A percentile compares a stretch with the other conserved stretches of the same genome.
Conservation (phyloP, 805 yeast genomes). For the Cyberlindnera xishuangbannaensis region DNA sequence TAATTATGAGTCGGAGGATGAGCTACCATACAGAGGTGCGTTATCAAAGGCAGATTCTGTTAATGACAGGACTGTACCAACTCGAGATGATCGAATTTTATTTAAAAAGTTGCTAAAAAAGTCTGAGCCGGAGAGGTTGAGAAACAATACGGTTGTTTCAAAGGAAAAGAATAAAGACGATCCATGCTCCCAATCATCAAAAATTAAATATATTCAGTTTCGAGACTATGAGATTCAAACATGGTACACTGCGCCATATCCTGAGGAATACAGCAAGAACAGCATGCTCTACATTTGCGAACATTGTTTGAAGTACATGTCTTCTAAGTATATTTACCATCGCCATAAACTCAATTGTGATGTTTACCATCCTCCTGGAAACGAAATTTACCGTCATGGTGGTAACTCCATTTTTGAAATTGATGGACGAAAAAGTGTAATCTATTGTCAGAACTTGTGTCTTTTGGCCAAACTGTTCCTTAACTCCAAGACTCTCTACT, state of each 20-base stretch:
- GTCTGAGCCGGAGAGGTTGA: slow-evolving; percentile 34
- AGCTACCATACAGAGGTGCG: slow-evolving; percentile 65
- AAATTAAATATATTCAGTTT: slow-evolving; percentile 53
- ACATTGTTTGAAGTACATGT: slow-evolving; percentile 74
- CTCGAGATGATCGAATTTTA: slow-evolving; percentile 38
- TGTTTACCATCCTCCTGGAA: slow-evolving; percentile 77
- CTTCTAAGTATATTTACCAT: slow-evolving; percentile 55
- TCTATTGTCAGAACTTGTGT: slow-evolving; percentile 87
- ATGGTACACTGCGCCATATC: slow-evolving; percentile 93
- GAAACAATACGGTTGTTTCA: slow-evolving; percentile 31
- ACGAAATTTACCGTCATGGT: slow-evolving; percentile 79
- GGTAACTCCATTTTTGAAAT: slow-evolving; percentile 77
- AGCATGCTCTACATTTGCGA: slow-evolving; percentile 72
- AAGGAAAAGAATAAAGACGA: slow-evolving; percentile 13
- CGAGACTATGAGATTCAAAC: slow-evolving; percentile 73
- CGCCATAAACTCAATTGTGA: slow-evolving; percentile 77
- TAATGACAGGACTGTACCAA: slow-evolving; percentile 59
- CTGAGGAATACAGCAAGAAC: slow-evolving; percentile 70
- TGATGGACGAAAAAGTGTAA: slow-evolving; percentile 79
- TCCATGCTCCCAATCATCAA: slow-evolving; percentile 13
- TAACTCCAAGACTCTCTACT: slow-evolving; percentile 86
- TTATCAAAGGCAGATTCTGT: slow-evolving; percentile 51
- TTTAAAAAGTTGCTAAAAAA: slow-evolving; percentile 39
- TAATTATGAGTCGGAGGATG: slow-evolving; percentile 32
- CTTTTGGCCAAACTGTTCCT: slow-evolving; percentile 82